Evolutionary conservation across 139 green algal genomes (phyloP).

Genomic region (Pycnococcus provasolii): DNA sequence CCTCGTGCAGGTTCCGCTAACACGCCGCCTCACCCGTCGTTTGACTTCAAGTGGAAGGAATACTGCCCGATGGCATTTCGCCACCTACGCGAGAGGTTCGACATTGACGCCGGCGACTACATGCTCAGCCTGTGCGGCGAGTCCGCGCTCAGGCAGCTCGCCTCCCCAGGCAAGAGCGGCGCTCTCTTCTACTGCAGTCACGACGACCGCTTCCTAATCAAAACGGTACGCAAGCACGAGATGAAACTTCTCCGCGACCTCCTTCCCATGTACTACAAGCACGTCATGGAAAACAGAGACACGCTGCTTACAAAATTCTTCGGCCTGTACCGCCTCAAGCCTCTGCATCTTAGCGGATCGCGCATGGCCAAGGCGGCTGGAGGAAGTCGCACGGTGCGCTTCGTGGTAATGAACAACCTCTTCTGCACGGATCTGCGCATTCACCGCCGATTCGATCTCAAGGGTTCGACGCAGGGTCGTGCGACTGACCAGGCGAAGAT

Average conservation of each 20-base stretch:
- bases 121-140: slow-evolving; percentile 68
- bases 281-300: slow-evolving; percentile 52
- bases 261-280: slow-evolving; percentile 63
- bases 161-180: slow-evolving; percentile 75
- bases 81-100: slow-evolving; percentile 57
- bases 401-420: slow-evolving; percentile 94
- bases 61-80: slow-evolving; percentile 76
- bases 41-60: slow-evolving; percentile 87
- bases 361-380: background rate
- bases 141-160: slow-evolving; percentile 74
- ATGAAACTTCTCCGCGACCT: slow-evolving; percentile 60
- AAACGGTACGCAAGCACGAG: slow-evolving; percentile 63
- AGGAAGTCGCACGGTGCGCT: slow-evolving; percentile 66
- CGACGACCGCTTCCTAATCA: slow-evolving; percentile 66
- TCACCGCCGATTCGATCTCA: slow-evolving; percentile 86
- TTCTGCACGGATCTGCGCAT: slow-evolving; percentile 75
- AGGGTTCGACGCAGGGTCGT: slow-evolving; percentile 71
- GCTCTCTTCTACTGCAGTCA: slow-evolving; percentile 71
- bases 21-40: slow-evolving; percentile 54
- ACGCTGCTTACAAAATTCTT: slow-evolving; percentile 83
- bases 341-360: slow-evolving; percentile 6
- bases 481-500: slow-evolving; percentile 16
- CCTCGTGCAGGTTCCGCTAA: slow-evolving; percentile 41
- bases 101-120: slow-evolving; percentile 60
- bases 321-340: slow-evolving; percentile 70